phyloP scores from a whole-genome alignment of 805 yeast species.

The Saccharomyces eubayanus region DNA sequence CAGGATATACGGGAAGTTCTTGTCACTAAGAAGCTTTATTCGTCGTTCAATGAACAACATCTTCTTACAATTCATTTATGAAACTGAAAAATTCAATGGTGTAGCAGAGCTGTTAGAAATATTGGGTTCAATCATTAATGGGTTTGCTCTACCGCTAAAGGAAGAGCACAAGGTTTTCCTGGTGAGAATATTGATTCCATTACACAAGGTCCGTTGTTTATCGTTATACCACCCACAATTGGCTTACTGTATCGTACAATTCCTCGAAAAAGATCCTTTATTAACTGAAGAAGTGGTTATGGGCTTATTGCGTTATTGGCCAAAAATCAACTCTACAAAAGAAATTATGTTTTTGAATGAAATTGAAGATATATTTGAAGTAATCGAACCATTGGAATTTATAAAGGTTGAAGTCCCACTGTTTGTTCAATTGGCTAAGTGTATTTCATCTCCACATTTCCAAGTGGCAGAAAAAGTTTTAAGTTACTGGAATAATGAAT shows the following conservation, averaged over 20 bases:
- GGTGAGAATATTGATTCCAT: constrained; percentile 76
- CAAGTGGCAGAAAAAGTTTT: constrained; percentile 95
- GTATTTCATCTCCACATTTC: constrained; percentile 91
- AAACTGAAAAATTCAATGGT: constrained; percentile 93
- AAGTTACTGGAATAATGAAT: constrained; percentile 91
- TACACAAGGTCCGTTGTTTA: constrained; percentile 84
- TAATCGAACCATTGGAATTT: constrained; percentile 89
- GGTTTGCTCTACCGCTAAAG: constrained; percentile 93
- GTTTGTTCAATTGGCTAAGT: constrained; percentile 87
- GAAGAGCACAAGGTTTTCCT: constrained; percentile 93
- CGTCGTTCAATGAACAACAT: constrained; percentile 88
- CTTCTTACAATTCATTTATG: constrained; percentile 86
- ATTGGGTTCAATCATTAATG: constrained; percentile 91
- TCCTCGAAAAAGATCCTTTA: constrained; percentile 85
- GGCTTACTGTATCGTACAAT: constrained; percentile 94
- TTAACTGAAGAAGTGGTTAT: constrained; percentile 93
- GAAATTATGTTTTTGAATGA: constrained; percentile 95
- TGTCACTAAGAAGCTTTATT: constrained; percentile 81
- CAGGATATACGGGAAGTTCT: constrained; percentile 90
- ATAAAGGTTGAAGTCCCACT: constrained; percentile 85
- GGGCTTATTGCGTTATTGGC: constrained; percentile 94
- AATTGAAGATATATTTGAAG: constrained; percentile 93
- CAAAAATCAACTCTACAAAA: constrained; percentile 87
- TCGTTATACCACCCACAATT: constrained; percentile 92
- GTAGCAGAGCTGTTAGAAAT: constrained; percentile 91